These are phyloP conservation scores for Xylaria sp. DNA, from an alignment of 2,329 filamentous ascomycete genomes.

Conservation along the genomic window DNA sequence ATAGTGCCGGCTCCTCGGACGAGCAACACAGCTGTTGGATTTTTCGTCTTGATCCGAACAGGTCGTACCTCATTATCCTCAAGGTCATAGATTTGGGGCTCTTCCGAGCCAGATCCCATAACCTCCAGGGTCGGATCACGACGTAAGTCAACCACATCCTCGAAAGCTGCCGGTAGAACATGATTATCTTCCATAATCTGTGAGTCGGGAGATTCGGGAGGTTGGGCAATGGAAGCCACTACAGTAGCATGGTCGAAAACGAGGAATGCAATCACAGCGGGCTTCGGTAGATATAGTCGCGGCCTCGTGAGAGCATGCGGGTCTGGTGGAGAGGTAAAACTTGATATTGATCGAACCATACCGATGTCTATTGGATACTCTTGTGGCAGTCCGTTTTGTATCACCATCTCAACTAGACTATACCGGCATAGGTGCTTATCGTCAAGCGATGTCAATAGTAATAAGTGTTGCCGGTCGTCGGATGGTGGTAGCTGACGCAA, in stretches of 20 bases:
- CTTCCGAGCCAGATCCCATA: conserved; percentile 71
- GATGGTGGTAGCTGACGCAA: conserved; percentile 61
- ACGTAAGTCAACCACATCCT: conserved; percentile 87
- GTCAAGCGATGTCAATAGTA: conserved; percentile 69
- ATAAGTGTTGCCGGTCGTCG: conserved; percentile 66
- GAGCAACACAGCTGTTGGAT: conserved; percentile 69
- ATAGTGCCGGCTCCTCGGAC: conserved; percentile 71
- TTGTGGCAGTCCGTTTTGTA: conserved; percentile 60
- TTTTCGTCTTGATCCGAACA: conserved; percentile 67
- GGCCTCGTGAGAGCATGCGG: conserved; percentile 60
- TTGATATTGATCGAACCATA: conserved; percentile 74
- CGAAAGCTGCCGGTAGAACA: conserved; percentile 73
- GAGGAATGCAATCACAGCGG: conserved; percentile 82
- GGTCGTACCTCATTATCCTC: conserved; percentile 59
- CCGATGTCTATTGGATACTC: conserved; percentile 61
- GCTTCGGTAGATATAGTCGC: conserved; percentile 79
- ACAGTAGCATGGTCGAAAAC: conserved; percentile 83
- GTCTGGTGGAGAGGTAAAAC: conserved; percentile 67
- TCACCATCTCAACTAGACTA: conserved; percentile 75
- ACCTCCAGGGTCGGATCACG: conserved; percentile 71
- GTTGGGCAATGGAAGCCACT: conserved; percentile 75
- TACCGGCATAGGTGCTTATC: conserved; percentile 69
- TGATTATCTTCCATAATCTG: conserved; percentile 78
- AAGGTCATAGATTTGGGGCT: conserved; percentile 55
- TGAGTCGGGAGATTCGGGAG: conserved; percentile 76